phyloP scores from a whole-genome alignment of 208 protist genomes.

The Sergeia podlipaevii region DNA sequence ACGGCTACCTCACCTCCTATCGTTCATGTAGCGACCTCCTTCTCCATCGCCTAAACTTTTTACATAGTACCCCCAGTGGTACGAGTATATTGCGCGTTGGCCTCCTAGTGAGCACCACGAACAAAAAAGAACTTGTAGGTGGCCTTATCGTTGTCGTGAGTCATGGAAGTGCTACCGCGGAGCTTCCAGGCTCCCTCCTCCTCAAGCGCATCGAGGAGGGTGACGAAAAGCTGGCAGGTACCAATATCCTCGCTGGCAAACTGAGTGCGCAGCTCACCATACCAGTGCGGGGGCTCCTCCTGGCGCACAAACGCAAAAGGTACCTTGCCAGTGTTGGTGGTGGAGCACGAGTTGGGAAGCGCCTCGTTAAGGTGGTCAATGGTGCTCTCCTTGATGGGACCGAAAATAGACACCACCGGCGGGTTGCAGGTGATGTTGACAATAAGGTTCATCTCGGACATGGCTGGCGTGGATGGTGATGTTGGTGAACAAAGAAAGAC shows the following conservation, averaged over 20 bases:
- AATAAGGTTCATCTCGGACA: slow-evolving; percentile 85
- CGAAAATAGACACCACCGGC: slow-evolving; percentile 81
- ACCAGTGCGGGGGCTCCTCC: slow-evolving; percentile 83
- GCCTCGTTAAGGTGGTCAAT: slow-evolving; percentile 82
- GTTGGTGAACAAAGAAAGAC: slow-evolving; percentile 1
- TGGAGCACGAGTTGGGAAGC: slow-evolving; percentile 81
- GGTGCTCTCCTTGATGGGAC: slow-evolving; percentile 87
- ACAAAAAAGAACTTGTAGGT: slow-evolving; percentile 91
- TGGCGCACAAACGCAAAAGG: slow-evolving; percentile 71
- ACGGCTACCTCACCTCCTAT: too few species aligned
- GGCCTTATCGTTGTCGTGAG: slow-evolving; percentile 71
- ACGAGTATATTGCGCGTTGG: too few species aligned
- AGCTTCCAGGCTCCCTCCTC: slow-evolving; percentile 89
- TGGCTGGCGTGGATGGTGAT: slow-evolving; percentile 9
- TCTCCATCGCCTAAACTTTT: too few species aligned
- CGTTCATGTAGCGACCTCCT: too few species aligned
- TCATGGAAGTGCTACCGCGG: slow-evolving; percentile 66
- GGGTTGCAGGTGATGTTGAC: slow-evolving; percentile 91
- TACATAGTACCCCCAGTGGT: too few species aligned
- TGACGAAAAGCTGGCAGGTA: slow-evolving; percentile 72
- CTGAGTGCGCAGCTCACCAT: slow-evolving; percentile 77
- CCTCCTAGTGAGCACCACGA: slow-evolving; percentile 32
- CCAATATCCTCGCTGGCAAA: slow-evolving; percentile 90
- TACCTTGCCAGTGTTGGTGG: slow-evolving; percentile 74
- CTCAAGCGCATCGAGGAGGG: slow-evolving; percentile 77